Evolutionary conservation across 352 stramenopile genomes (phyloP), one percentile per base, ranked within the genome.

Genomic region (Phytophthora ramorum): DNA sequence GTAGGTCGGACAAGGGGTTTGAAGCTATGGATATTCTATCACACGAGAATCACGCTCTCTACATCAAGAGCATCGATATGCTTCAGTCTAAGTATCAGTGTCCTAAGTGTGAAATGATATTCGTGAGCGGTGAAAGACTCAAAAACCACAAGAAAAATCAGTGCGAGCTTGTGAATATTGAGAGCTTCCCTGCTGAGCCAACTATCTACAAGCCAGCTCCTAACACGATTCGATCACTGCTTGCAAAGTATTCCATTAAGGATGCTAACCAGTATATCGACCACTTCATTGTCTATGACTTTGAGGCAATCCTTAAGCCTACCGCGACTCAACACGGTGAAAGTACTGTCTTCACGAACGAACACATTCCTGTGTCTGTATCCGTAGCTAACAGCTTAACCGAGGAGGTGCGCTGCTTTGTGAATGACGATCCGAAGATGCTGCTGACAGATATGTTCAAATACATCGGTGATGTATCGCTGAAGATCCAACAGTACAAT

Each of bases 271-370:
- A 51, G 7, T 67, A 56, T 28, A 49, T 49, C 9, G 64, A 72
- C 16, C 64, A 67, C 35, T 72, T 67, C 43, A 59, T 72, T n/a
- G 56, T 66, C 0, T 67, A 59, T 43, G 47, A 54, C 28, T 54
- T 54, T 43, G 47, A 54, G n/a, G 47, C 47, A 0, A 56, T 56
- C 13, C 48, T 44, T 37, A 52, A 52, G 45, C 45, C 45, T 52
- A 52, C 43, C 9, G 43, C 16, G 43, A 30, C 43, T 49, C 43
- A 49, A 49, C 43, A 49, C 8, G 43, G 43, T 9, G 45, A 51
- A 4, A 51, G 24, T 51, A 56, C 48, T 56, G 48, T 56, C 48
- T 44, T 56, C n/a, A 45, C 32, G 48, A 56, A 56, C 26, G 48
- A 56, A 9, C 48, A 56, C 32, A 56, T 56, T 45, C 48, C 48